These are phyloP conservation scores for Globisporangium splendens DNA, from an alignment of 352 stramenopile genomes.

Conservation along the genomic window DNA sequence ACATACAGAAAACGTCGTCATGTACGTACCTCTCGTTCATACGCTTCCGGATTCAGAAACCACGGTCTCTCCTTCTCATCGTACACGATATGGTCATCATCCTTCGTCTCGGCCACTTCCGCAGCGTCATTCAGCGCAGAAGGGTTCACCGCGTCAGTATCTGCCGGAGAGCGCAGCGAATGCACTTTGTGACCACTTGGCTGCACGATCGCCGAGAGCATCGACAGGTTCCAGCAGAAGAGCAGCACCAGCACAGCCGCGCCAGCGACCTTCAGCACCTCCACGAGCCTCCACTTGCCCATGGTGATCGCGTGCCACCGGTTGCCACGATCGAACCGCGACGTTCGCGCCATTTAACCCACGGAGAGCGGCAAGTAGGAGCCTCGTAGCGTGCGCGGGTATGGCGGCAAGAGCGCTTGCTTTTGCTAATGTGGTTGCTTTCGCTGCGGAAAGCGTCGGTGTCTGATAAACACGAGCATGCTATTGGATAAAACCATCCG, in stretches of 20 bases:
- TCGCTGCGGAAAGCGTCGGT: too few species aligned
- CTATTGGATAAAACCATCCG: too few species aligned
- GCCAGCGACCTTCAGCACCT: conserved; percentile 25
- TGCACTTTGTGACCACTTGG: conserved; percentile 5
- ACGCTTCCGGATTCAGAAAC: conserved; percentile 49
- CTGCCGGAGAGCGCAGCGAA: conserved; percentile 9
- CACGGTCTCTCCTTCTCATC: conserved; percentile 24
- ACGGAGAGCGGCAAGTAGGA: neutral
- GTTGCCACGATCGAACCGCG: conserved; percentile 17
- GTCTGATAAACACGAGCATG: too few species aligned
- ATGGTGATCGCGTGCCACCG: conserved; percentile 21
- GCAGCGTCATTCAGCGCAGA: neutral
- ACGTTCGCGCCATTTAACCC: conserved; percentile 14
- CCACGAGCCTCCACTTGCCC: conserved; percentile 15
- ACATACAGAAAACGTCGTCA: too few species aligned
- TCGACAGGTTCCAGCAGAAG: conserved; percentile 56
- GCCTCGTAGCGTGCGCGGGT: too few species aligned
- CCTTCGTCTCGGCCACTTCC: neutral
- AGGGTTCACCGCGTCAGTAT: neutral
- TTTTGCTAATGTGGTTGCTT: too few species aligned
- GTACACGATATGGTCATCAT: conserved; percentile 4
- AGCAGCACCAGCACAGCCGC: conserved; percentile 28
- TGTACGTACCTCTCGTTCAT: conserved; percentile 39
- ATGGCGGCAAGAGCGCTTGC: too few species aligned
- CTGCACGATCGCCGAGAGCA: conserved; percentile 29